Evolutionary conservation across 257 asterid species (phyloP).

Genomic region (Echites panduratus): DNA sequence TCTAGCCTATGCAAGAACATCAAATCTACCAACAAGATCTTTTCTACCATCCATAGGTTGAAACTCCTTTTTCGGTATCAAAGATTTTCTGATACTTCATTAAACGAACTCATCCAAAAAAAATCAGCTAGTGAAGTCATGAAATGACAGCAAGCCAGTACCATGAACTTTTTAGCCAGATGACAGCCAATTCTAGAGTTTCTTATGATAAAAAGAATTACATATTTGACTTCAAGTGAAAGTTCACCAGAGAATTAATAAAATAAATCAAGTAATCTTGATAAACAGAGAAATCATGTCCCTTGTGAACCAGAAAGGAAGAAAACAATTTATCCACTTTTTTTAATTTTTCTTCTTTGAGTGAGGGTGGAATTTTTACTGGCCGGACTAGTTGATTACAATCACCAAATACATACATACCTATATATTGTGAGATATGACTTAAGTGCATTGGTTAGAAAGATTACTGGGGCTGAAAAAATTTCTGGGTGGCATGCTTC

Average conservation of each 20-base stretch:
- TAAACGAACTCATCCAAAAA: not conserved
- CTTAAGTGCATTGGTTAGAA: not conserved
- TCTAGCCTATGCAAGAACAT: too few species aligned
- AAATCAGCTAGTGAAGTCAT: not conserved
- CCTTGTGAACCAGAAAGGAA: not conserved
- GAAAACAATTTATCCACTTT: not conserved
- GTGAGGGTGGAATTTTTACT: not conserved
- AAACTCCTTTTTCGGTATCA: not conserved
- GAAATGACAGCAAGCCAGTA: not conserved
- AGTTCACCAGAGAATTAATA: not conserved
- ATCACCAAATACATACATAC: not conserved
- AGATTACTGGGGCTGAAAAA: not conserved
- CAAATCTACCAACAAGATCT: too few species aligned
- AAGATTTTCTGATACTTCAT: not conserved
- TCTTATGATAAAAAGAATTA: not conserved
- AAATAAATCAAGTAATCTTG: not conserved
- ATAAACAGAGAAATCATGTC: too few species aligned
- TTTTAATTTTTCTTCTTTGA: not conserved
- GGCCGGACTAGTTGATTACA: not conserved
- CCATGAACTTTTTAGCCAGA: not conserved
- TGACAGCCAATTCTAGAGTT: conserved; percentile 1
- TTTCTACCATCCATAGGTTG: not conserved
- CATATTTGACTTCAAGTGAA: not conserved
- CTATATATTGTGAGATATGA: not conserved
- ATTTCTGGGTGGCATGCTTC: too few species aligned